Evolutionary conservation across 345 rosid species (phyloP).

Genomic region (Combretum micranthum): DNA sequence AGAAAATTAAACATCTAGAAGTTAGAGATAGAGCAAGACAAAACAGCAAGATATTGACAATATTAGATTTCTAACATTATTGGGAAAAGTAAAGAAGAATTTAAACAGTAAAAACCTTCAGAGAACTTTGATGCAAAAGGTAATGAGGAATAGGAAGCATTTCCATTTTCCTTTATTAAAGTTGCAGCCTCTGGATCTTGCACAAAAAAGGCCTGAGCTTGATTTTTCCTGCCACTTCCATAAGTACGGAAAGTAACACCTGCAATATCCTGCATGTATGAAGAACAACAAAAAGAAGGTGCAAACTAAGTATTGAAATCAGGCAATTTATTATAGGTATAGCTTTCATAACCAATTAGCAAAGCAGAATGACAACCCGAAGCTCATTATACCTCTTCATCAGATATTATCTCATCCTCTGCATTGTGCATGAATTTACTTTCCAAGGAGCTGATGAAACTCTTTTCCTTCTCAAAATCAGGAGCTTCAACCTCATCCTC

Average conservation of each 20-base stretch:
- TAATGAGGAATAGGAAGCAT: constrained; percentile 22
- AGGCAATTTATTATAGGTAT: too few species aligned
- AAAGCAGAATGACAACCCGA: not conserved
- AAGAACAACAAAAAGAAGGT: not conserved
- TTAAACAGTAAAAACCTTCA: constrained; percentile 31
- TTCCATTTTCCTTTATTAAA: constrained; percentile 25
- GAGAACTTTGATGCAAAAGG: constrained; percentile 23
- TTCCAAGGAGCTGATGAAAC: constrained; percentile 14
- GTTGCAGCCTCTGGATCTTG: constrained; percentile 29
- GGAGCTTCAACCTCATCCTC: constrained; percentile 57
- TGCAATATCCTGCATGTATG: not conserved
- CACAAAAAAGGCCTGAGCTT: not conserved
- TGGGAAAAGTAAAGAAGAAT: too few species aligned
- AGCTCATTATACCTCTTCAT: constrained; percentile 30
- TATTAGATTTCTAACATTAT: too few species aligned
- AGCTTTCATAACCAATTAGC: not conserved
- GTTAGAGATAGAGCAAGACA: too few species aligned
- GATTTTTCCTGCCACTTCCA: not conserved
- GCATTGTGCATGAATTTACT: constrained; percentile 14
- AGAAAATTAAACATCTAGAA: too few species aligned
- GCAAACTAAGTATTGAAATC: too few species aligned
- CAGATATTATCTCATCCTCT: constrained; percentile 30
- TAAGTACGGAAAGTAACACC: not conserved
- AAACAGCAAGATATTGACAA: too few species aligned
- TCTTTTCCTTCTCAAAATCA: constrained; percentile 40